Conservation (phyloP, 192 early-diverging fungal genomes). For the Coemansia sp. region DNA sequence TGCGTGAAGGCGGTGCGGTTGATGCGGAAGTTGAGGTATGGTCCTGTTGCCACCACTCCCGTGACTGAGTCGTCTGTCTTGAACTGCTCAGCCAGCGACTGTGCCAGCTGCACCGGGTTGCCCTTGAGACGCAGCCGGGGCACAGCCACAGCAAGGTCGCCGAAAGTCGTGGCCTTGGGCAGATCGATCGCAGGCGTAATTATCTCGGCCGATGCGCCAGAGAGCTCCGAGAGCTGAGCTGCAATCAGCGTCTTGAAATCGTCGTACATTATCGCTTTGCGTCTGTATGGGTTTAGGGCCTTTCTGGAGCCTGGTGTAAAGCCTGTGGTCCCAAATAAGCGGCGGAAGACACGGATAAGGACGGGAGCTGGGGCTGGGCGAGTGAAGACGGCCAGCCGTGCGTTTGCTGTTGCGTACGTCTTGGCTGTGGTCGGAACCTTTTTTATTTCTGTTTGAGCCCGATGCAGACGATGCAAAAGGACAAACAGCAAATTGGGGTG, state of each 20-base stretch:
- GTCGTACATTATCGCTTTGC: constrained; percentile 55
- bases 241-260: constrained; percentile 68
- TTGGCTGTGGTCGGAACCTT: not conserved
- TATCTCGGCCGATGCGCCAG: constrained; percentile 52
- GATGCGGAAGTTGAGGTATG: constrained; percentile 78
- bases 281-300: not conserved
- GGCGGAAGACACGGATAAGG: not conserved
- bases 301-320: not conserved
- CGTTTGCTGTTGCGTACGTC: not conserved
- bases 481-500: too few relatives aligned
- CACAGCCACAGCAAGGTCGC: constrained; percentile 71
- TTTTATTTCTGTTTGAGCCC: too few relatives aligned
- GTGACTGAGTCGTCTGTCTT: constrained; percentile 60
- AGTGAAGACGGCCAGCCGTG: constrained; percentile 12
- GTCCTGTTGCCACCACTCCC: constrained; percentile 58
- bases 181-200: constrained; percentile 62
- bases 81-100: constrained; percentile 67
- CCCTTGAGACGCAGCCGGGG: constrained; percentile 70
- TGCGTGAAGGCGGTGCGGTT: constrained; percentile 58
- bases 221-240: constrained; percentile 58
- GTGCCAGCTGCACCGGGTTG: constrained; percentile 66
- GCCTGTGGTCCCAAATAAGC: constrained; percentile 3
- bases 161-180: constrained; percentile 62
- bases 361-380: not conserved
- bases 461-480: too few relatives aligned